Evolutionary conservation across 2,329 filamentous ascomycete genomes (phyloP), one percentile per base, ranked within the genome.

Genomic region (Neurospora sp.): DNA sequence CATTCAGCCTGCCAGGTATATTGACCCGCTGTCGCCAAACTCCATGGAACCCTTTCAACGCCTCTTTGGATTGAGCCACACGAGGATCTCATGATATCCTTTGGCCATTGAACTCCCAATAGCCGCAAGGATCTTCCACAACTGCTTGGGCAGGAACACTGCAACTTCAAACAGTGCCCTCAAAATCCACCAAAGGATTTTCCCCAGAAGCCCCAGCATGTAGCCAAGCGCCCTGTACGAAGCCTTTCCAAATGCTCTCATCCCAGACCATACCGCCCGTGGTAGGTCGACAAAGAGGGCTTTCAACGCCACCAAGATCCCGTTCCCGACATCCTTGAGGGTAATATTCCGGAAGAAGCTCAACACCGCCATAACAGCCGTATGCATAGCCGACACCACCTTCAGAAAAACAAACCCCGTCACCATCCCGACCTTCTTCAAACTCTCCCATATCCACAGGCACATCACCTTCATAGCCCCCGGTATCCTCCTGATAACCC

Each of bases 241-340:
- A 28, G 74, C 72, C 6, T 75, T 69, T 0, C 75, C 77, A 11
- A 78, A 72, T 0, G 69, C 72, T 17, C 40, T 6, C 17, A 79
- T 41, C 11, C 75, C 78, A 4, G 41, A 70, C 68, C 72, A 76
- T 0, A 80, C n/a, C 1, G 72, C 72, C 65, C 68, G 68, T 15
- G 77, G 76, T 38, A 79, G 69, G 8, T 70, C 74, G 17, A 76
- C 68, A 19, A 78, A 75, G 8, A 78, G 65, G 40, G 77, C 72
- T 37, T 71, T 62, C 2, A 74, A n/a, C 0, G 80, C 75, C 10
- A 74, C 72, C 46, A 73, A 71, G 38, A 82, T 71, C 23, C 80
- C 81, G 67, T 80, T 74, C 75, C 77, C 77, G 3, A 84, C 75
- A 69, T 84, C 81, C n/a, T 71, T 72, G n/a, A 81, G 71, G 4